phyloP scores from a whole-genome alignment of 768 basidiomycete genomes.

The Mycena chlorophos region DNA sequence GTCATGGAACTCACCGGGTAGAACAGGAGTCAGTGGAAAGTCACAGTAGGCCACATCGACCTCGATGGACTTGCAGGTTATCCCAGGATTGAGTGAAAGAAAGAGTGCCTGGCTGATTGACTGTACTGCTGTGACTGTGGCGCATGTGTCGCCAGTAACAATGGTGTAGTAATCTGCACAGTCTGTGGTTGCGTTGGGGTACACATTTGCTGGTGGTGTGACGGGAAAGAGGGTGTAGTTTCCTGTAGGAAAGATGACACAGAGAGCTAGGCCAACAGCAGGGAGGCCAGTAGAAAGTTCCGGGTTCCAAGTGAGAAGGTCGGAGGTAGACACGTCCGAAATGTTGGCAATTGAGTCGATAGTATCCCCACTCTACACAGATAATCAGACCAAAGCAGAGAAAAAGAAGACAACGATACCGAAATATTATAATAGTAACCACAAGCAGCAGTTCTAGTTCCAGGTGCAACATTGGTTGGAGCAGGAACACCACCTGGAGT shows the following conservation, averaged over 20 bases:
- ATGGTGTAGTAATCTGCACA: conserved; percentile 19
- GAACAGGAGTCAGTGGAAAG: background rate
- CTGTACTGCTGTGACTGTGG: conserved; percentile 14
- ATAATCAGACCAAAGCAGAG: background rate
- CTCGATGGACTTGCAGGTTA: conserved; percentile 16
- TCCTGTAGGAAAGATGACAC: conserved; percentile 25
- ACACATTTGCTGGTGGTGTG: conserved; percentile 19
- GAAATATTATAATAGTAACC: conserved; percentile 21
- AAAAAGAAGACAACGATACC: background rate
- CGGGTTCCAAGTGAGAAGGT: conserved; percentile 24
- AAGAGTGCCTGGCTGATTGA: conserved; percentile 18
- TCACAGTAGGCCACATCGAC: conserved; percentile 17
- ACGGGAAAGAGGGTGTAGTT: conserved; percentile 23
- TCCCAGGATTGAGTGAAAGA: conserved; percentile 14
- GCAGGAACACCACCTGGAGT: conserved; percentile 23
- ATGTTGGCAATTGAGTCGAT: conserved; percentile 14
- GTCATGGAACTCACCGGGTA: too few relatives aligned
- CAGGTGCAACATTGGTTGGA: conserved; percentile 23
- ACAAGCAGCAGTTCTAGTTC: conserved; percentile 24
- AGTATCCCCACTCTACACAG: conserved; percentile 20
- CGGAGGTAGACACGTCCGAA: conserved; percentile 13
- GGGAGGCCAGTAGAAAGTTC: conserved; percentile 19
- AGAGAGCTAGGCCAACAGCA: conserved; percentile 20
- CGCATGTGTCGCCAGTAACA: conserved; percentile 21
- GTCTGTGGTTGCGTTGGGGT: conserved; percentile 16